phyloP scores from a whole-genome alignment of 2,329 filamentous ascomycete genomes.

The Botrytis pseudocinerea region DNA sequence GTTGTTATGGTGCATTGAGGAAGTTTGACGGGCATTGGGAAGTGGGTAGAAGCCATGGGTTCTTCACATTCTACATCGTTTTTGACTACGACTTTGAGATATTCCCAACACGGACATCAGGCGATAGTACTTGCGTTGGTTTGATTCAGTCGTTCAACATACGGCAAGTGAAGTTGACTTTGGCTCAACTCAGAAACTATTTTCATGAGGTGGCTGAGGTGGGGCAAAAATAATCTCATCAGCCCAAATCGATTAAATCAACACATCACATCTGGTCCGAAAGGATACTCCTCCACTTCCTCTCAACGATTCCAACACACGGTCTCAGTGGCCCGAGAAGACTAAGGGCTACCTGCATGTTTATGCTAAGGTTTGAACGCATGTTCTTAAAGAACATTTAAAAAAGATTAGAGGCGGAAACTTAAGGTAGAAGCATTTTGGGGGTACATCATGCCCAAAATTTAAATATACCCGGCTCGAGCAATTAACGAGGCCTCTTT shows the following conservation, averaged over 20 bases:
- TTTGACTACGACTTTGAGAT: background rate
- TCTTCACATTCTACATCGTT: background rate
- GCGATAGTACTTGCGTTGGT: background rate
- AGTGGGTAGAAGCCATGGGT: background rate
- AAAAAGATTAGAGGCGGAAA: background rate
- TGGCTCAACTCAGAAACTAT: background rate
- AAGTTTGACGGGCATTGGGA: background rate
- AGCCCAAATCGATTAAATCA: background rate
- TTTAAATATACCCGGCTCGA: background rate
- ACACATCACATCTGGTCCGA: no score
- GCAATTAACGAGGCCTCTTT: background rate
- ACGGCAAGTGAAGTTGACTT: background rate
- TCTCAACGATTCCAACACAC: background rate
- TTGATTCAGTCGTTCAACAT: no score
- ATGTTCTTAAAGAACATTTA: background rate
- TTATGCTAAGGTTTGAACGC: background rate
- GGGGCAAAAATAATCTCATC: background rate
- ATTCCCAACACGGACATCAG: background rate
- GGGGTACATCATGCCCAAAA: background rate
- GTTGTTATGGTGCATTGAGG: constrained; percentile 54
- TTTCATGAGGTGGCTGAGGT: background rate
- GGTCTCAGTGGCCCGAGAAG: background rate
- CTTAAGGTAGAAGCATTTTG: no score
- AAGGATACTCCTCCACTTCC: background rate
- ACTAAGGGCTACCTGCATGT: background rate